Percentiles rank a stretch among this genome's conserved stretches.
Conservation (phyloP, 441 rosid genomes). For the Arabidopsis lyrata region DNA sequence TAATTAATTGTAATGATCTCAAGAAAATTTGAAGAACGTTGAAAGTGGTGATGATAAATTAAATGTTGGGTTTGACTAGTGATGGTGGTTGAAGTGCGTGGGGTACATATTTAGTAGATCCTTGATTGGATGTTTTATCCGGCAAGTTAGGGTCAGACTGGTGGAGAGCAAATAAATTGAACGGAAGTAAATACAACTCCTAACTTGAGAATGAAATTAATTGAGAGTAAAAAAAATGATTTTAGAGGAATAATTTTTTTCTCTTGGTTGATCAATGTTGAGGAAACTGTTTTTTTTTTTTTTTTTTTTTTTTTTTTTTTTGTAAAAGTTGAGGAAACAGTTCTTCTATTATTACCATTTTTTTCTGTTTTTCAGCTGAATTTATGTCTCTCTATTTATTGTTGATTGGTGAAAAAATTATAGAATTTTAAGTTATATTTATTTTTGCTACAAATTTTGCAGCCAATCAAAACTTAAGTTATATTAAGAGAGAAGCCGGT, state of each 20-base stretch:
- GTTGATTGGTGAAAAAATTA: no score
- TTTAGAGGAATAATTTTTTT: background rate
- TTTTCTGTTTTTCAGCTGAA: background rate
- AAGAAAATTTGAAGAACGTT: constrained; percentile 18
- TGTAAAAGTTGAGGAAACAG: no score
- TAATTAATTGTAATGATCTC: constrained; percentile 36
- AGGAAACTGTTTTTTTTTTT: no score
- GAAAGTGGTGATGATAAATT: constrained; percentile 38
- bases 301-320: no score
- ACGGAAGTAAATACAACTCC: background rate
- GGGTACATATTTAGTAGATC: constrained; percentile 24
- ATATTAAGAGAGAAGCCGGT: no score
- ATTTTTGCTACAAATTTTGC: no score
- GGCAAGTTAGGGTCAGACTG: background rate
- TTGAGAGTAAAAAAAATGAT: background rate
- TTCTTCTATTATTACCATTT: background rate
- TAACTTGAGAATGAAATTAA: no score
- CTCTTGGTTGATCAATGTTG: no score
- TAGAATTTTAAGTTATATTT: no score
- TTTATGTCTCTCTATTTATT: no score
- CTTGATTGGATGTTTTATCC: constrained; percentile 28
- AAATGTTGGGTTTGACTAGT: constrained; percentile 41
- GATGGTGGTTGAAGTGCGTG: constrained; percentile 45
- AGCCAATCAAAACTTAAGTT: no score
- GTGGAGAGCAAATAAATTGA: background rate